Evolutionary conservation across 768 basidiomycete genomes (phyloP), one percentile per base, ranked within the genome.

Genomic region (Ephemerocybe angulata): DNA sequence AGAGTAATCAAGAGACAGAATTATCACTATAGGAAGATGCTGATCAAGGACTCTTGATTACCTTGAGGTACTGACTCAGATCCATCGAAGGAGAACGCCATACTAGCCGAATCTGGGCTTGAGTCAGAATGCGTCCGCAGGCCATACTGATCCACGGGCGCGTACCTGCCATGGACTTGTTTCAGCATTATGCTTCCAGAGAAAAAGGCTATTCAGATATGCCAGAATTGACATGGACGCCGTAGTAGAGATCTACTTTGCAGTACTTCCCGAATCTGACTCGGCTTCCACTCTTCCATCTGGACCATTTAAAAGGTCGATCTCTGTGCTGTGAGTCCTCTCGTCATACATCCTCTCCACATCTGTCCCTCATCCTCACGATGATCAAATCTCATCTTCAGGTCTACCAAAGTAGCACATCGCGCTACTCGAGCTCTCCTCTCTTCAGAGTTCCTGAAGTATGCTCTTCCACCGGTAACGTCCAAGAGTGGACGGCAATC

Each of bases 401-500:
- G 30, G 72, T 86, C 59, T 78, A 89, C 58, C 76, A 86, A 55
- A 70, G 77, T 43, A 81, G 78, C 58, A 77, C 84, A n/a, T 60
- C 72, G 46, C 73, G 67, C 54, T 75, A 76, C 63, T 73, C 84
- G 17, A 69, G 73, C 25, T 68, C 76, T 2, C 73, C 81, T 37
- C 83, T 80, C 60, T 90, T 89, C 74, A 80, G 77, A 65, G 68
- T 82, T 37, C 87, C 88, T 19, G 72, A 70, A 58, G 59, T 76
- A 21, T 75, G 81, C 62, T 61, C 75, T 51, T 61, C 70, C 29
- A 70, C 78, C 35, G 71, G 72, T 19, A 69, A 69, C 53, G 68
- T 82, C 53, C 70, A 75, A 28, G 64, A 72, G 41, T 90, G 88
- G 88, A 68, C 71, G 15, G 67, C 81, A 56, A 76, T 90, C 67